Evolutionary conservation across 2,329 filamentous ascomycete genomes (phyloP).

Genomic region (Falciphora oryzae): DNA sequence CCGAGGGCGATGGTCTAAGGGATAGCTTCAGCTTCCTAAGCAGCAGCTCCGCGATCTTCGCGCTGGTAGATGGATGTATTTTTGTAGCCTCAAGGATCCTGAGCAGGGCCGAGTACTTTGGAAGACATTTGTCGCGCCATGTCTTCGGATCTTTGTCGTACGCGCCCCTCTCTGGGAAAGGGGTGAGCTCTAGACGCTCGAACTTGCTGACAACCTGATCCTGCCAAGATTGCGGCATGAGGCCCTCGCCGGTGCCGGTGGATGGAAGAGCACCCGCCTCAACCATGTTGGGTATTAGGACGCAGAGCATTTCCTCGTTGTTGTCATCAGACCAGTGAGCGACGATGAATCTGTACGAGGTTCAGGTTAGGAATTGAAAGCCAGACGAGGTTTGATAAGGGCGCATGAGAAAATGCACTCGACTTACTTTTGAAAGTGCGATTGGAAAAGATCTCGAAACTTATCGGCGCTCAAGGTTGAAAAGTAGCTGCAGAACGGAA

Average conservation of each 20-base stretch:
- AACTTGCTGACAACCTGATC: constrained; percentile 67
- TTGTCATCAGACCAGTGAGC: constrained; percentile 63
- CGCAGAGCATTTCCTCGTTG: constrained; percentile 63
- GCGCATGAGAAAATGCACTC: background rate
- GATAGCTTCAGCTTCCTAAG: constrained; percentile 61
- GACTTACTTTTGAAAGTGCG: constrained; percentile 69
- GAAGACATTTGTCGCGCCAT: constrained; percentile 58
- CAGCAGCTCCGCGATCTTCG: constrained; percentile 59
- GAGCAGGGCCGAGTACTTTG: constrained; percentile 62
- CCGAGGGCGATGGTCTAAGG: constrained; percentile 52
- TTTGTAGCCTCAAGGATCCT: constrained; percentile 55
- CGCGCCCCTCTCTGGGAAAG: constrained; percentile 58
- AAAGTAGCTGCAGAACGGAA: constrained; percentile 79
- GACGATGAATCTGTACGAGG: constrained; percentile 58
- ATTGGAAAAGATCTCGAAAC: constrained; percentile 74
- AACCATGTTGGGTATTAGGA: constrained; percentile 62
- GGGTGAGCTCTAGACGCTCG: constrained; percentile 55
- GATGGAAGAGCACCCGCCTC: constrained; percentile 48
- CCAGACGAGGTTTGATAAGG: background rate
- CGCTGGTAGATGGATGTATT: constrained; percentile 61
- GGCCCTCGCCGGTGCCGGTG: constrained; percentile 39
- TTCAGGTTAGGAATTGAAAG: constrained; percentile 20
- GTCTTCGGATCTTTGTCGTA: constrained; percentile 56
- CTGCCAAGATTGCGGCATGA: constrained; percentile 63
- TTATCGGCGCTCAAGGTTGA: constrained; percentile 66